Conservation (phyloP, 1,284 basidiomycete species). For the Microbotryum silenes-acaulis region DNA sequence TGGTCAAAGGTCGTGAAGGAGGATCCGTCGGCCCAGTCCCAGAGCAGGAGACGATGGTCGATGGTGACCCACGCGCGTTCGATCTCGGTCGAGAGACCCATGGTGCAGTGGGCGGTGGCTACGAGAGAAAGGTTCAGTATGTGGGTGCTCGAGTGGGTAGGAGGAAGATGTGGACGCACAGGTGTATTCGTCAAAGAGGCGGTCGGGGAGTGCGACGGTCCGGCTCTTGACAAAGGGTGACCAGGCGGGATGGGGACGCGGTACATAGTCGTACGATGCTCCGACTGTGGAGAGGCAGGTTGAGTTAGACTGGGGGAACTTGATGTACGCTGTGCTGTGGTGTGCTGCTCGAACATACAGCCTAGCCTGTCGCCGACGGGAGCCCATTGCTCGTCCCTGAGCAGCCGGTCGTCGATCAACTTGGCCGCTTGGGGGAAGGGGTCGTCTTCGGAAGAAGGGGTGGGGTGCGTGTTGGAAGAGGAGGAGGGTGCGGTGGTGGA, state of each 20-base stretch:
- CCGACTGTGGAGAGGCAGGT: constrained; percentile 12
- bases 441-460: no score
- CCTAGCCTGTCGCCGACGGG: constrained; percentile 19
- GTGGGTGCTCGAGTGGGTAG: constrained; percentile 34
- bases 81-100: constrained; percentile 90
- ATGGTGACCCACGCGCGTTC: constrained; percentile 93
- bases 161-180: constrained; percentile 45
- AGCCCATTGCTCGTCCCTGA: constrained; percentile 17
- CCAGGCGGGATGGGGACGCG: constrained; percentile 67
- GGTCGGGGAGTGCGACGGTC: constrained; percentile 70
- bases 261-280: constrained; percentile 50
- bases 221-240: constrained; percentile 71
- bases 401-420: constrained; percentile 20
- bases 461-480: no score
- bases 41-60: constrained; percentile 88
- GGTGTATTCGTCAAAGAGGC: constrained; percentile 70
- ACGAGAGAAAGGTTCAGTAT: constrained; percentile 39
- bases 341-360: constrained; percentile 9
- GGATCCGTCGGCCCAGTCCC: constrained; percentile 94
- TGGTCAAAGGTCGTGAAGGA: constrained; percentile 83
- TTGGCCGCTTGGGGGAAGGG: constrained; percentile 8
- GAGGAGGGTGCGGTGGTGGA: no score
- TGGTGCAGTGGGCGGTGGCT: constrained; percentile 41
- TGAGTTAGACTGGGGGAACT: background rate
- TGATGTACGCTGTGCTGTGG: background rate